Percentiles rank a stretch among this genome's conserved stretches.
Conservation (phyloP, 1,284 basidiomycete species). For the Marasmius fiardii region DNA sequence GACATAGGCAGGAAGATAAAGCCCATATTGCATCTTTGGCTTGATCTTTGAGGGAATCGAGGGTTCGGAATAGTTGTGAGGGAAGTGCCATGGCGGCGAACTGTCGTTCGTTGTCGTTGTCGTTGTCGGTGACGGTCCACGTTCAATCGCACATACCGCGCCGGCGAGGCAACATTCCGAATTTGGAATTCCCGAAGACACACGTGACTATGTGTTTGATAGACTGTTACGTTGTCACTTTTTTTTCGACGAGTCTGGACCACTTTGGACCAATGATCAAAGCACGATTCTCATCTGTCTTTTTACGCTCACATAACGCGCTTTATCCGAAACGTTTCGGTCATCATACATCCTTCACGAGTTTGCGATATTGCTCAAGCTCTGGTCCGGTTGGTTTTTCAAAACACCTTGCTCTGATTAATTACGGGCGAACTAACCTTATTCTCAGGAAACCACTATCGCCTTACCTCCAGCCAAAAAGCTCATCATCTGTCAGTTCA, state of each 20-base stretch:
- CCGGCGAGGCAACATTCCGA: not conserved
- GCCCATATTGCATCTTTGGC: conserved; percentile 79
- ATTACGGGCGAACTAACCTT: too few species aligned
- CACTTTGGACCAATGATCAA: not conserved
- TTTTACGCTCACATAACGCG: not conserved
- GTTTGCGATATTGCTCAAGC: not conserved
- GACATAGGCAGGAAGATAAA: conserved; percentile 75
- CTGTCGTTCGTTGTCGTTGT: not conserved
- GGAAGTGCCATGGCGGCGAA: conserved; percentile 31
- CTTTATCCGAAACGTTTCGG: not conserved
- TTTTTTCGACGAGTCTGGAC: not conserved
- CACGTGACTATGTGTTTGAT: not conserved
- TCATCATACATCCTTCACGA: too few species aligned
- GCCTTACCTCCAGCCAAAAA: conserved; percentile 50
- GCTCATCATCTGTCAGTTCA: conserved; percentile 39
- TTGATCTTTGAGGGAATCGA: conserved; percentile 69
- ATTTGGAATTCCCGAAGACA: too few species aligned
- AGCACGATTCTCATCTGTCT: not conserved
- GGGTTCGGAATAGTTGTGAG: conserved; percentile 33
- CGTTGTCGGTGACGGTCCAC: not conserved
- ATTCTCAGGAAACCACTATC: conserved; percentile 2
- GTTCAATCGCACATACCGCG: not conserved
- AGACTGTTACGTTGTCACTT: not conserved
- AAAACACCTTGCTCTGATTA: too few species aligned
- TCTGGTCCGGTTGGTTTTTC: too few species aligned